These are phyloP conservation scores for Scedosporium dehoogii DNA, from an alignment of 2,329 filamentous ascomycete genomes.

Conservation along the genomic window DNA sequence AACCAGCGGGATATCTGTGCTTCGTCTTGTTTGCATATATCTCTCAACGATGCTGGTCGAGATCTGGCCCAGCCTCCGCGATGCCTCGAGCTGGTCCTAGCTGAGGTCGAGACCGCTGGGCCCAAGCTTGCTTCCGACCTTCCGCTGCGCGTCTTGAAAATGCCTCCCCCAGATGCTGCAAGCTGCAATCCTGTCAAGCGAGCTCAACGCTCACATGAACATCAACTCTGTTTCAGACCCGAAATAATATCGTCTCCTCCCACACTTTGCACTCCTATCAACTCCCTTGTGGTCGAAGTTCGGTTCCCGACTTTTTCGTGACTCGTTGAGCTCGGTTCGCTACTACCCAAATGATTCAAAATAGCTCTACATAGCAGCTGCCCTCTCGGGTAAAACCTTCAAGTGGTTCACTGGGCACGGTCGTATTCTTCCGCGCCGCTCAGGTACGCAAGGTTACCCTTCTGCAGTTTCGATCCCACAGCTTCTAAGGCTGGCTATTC, in stretches of 20 bases:
- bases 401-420: background rate
- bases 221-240: too few relatives aligned
- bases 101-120: too few relatives aligned
- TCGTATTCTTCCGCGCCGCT: background rate
- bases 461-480: background rate
- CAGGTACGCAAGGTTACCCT: background rate
- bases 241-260: too few relatives aligned
- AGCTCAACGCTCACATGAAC: too few relatives aligned
- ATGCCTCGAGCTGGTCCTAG: background rate
- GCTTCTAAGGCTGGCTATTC: background rate
- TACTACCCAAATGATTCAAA: background rate
- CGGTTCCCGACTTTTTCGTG: background rate
- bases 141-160: too few relatives aligned
- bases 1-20: background rate
- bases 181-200: too few relatives aligned
- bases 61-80: background rate
- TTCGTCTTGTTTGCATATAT: background rate
- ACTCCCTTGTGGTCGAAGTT: background rate
- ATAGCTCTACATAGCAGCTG: background rate
- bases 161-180: too few relatives aligned
- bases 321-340: background rate
- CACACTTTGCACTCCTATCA: too few relatives aligned
- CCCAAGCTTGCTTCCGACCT: too few relatives aligned
- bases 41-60: background rate
- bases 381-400: background rate